A percentile compares a stretch with the other conserved stretches of the same genome.
Conservation (phyloP, 1,284 basidiomycete species). For the Entoloma clypeatum region DNA sequence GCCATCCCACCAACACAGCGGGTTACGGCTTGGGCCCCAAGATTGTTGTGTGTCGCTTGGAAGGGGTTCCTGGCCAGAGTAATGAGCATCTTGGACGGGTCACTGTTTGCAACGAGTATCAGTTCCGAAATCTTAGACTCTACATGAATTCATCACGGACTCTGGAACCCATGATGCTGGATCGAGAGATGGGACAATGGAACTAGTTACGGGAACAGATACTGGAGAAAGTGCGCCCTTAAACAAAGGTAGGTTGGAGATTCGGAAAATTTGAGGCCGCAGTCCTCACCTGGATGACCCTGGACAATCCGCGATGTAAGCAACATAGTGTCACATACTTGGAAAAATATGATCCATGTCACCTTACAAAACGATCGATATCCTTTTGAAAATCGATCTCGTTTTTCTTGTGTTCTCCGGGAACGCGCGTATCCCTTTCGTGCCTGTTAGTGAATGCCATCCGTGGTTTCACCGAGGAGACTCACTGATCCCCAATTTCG, state of each 20-base stretch:
- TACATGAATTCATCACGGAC: not conserved
- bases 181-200: not conserved
- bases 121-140: not conserved
- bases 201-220: not conserved
- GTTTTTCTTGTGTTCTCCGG: constrained; percentile 14
- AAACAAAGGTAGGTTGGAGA: not conserved
- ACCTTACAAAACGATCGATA: constrained; percentile 13
- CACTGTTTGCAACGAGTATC: not conserved
- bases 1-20: constrained; percentile 12
- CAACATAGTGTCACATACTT: not conserved
- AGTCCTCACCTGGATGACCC: constrained; percentile 1
- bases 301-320: not conserved
- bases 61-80: constrained; percentile 4
- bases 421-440: constrained; percentile 10
- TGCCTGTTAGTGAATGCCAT: too few relatives aligned
- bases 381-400: constrained; percentile 14
- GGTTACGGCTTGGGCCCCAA: constrained; percentile 10
- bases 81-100: constrained; percentile 1
- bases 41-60: constrained; percentile 11
- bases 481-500: constrained; percentile 2
- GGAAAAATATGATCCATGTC: not conserved
- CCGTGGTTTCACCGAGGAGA: too few relatives aligned
- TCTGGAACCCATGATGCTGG: not conserved
- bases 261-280: not conserved
- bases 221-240: constrained; percentile 2